Evolutionary conservation across 306 rosid genomes (phyloP).

Genomic region (Carpinus viminea): DNA sequence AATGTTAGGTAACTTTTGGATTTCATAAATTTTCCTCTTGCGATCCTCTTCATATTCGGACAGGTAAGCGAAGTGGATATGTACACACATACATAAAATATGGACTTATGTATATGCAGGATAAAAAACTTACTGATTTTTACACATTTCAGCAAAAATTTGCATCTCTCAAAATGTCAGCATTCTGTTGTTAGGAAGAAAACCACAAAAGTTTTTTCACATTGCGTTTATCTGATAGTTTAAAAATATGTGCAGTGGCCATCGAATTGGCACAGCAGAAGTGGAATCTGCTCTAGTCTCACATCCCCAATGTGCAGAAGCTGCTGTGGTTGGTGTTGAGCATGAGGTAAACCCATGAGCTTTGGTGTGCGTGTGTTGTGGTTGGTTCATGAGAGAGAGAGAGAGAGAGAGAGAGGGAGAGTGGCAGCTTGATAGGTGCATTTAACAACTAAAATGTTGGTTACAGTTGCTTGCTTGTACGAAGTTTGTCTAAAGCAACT

Average conservation of each 20-base stretch:
- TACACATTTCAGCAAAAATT: neutral
- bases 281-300: conserved; percentile 98
- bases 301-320: conserved; percentile 92
- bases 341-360: conserved; percentile 67
- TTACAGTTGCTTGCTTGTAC: conserved; percentile 19
- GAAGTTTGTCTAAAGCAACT: conserved; percentile 27
- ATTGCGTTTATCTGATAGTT: conserved; percentile 19
- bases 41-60: neutral
- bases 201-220: conserved; percentile 7
- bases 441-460: conserved; percentile 14
- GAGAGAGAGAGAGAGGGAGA: neutral
- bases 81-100: no score
- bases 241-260: conserved; percentile 66
- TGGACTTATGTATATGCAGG: neutral
- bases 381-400: neutral
- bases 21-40: neutral
- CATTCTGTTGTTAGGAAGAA: neutral
- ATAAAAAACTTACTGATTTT: neutral
- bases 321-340: conserved; percentile 97
- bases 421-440: neutral
- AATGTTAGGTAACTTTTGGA: conserved; percentile 76
- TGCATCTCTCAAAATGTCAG: neutral
- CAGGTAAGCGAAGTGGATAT: neutral
- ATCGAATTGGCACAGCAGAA: conserved; percentile 99
- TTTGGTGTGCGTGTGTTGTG: conserved; percentile 11